Conservation (phyloP, 352 stramenopile genomes). For the Globisporangium splendens region DNA sequence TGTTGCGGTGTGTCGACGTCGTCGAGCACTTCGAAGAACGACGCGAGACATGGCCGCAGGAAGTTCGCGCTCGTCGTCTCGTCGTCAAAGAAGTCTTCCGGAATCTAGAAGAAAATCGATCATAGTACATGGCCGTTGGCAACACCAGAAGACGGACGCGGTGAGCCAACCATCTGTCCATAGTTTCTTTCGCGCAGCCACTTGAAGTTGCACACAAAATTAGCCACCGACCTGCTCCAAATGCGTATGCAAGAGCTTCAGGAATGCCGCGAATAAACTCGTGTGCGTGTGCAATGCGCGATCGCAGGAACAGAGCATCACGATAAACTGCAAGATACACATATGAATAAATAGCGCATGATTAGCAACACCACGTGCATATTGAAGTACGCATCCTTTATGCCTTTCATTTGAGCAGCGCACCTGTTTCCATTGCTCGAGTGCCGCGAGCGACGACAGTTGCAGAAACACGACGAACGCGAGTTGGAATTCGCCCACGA, state of each 20-base stretch:
- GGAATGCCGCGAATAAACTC: slow-evolving; percentile 54
- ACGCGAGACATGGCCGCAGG: slow-evolving; percentile 50
- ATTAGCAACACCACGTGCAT: neutral
- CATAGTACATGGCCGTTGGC: neutral
- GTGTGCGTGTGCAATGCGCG: slow-evolving; percentile 30
- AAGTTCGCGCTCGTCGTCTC: slow-evolving; percentile 61
- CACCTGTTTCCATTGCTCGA: slow-evolving; percentile 93
- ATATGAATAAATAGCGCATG: neutral
- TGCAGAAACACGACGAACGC: slow-evolving; percentile 92
- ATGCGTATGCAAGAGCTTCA: slow-evolving; percentile 53
- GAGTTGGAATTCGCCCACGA: slow-evolving; percentile 93
- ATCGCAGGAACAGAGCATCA: slow-evolving; percentile 62
- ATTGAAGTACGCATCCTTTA: neutral
- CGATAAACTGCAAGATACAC: slow-evolving; percentile 50
- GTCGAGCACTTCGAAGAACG: slow-evolving; percentile 60
- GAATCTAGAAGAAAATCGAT: slow-evolving; percentile 29
- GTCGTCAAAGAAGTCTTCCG: slow-evolving; percentile 69
- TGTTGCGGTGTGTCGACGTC: slow-evolving; percentile 32
- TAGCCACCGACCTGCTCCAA: slow-evolving; percentile 38
- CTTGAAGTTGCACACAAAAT: neutral
- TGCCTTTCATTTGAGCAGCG: no score
- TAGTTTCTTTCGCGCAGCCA: neutral
- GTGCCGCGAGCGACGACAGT: slow-evolving; percentile 88
- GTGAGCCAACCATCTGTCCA: neutral
- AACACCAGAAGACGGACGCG: neutral